Evolutionary conservation across 148 eudicot genomes (phyloP).

Genomic region (Nepenthes gracilis): DNA sequence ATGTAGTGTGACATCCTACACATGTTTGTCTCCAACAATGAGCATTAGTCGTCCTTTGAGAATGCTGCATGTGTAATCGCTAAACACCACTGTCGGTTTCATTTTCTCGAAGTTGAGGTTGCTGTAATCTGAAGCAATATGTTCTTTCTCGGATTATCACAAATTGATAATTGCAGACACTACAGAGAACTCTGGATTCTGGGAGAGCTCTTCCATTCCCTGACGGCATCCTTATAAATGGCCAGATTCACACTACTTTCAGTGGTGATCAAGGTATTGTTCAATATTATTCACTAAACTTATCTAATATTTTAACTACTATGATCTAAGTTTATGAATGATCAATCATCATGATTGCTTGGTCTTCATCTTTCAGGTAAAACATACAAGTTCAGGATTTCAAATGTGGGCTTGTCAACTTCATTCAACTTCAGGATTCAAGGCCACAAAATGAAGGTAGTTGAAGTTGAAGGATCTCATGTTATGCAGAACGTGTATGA

Average conservation of each 20-base stretch:
- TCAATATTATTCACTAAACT: neutral
- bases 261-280: constrained; percentile 65
- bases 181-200: constrained; percentile 46
- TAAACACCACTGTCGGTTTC: neutral
- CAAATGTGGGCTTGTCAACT: constrained; percentile 71
- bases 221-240: constrained; percentile 73
- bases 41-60: too few relatives aligned
- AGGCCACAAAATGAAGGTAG: constrained; percentile 72
- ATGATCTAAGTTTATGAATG: neutral
- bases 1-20: too few relatives aligned
- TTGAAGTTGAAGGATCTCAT: constrained; percentile 94
- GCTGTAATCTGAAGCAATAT: neutral
- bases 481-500: constrained; percentile 57
- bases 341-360: neutral
- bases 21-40: too few relatives aligned
- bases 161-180: constrained; percentile 26
- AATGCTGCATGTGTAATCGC: too few relatives aligned
- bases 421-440: constrained; percentile 87
- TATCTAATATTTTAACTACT: neutral
- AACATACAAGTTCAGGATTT: constrained; percentile 82
- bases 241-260: constrained; percentile 42
- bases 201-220: constrained; percentile 63
- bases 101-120: neutral
- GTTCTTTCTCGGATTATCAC: neutral
- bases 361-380: constrained; percentile 42